Evolutionary conservation across 2,329 filamentous ascomycete species (phyloP), one percentile per base, ranked within the genome.

Genomic region (Colletotrichum siamense): DNA sequence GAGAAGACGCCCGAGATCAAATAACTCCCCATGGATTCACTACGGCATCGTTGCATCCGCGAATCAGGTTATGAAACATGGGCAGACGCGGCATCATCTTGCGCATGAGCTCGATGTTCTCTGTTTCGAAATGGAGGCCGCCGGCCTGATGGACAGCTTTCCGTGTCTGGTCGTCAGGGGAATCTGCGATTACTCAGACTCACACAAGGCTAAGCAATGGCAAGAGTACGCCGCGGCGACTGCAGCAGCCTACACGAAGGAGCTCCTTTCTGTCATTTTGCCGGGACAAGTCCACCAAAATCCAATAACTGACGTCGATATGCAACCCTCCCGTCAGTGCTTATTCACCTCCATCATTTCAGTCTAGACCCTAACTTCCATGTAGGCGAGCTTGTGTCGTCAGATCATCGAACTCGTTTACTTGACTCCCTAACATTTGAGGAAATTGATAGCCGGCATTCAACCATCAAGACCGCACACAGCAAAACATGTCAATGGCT

Each of bases 401-500:
- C 3, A 8, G 22, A 39, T 0, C 18, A 13, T 22, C 62, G 69
- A 24, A 24, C 9, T 18, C 12, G 9, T 2, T 15, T 73, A 2
- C 69, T 87, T 3, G 73, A 84, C 0, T 84, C 84, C 0, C 78
- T 88, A 0, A 71, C 73, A 16, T 88, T 87, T 22, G 79, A 83
- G 0, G 81, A 86, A 39, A 85, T 88, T 0, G 82, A 86, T 71
- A 79, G 82, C 55, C 84, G 85, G 0, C 82, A 84, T 10, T 78
- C 77, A 3, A 84, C 64, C 0, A 85, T 89, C 62, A 84, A 82
- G 52, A 77, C 79, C 0, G 86, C 86, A 1, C 80, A 87, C 72
- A 73, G 76, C 0, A 81, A 80, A 24, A 87, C 87, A 1, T 88
- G 86, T 75, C 78, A 80, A 72, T 89, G 87, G 87, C 79, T 89